Evolutionary conservation across 1,284 basidiomycete genomes (phyloP).

Genomic region (Grifola frondosa): DNA sequence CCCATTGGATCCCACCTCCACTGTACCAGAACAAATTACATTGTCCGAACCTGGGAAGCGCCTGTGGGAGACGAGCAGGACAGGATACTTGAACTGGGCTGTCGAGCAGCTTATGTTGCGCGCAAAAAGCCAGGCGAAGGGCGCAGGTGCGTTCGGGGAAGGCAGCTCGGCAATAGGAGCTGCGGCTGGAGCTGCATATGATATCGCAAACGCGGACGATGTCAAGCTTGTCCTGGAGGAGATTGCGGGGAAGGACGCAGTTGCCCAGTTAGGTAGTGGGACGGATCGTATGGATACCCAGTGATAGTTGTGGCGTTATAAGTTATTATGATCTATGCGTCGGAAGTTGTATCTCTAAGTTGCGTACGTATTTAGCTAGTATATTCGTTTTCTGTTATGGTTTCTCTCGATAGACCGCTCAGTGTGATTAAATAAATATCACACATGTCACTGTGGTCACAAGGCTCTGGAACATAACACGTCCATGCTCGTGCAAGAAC

Average conservation of each 20-base stretch:
- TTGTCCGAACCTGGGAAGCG: slow-evolving; percentile 61
- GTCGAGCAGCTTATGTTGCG: slow-evolving; percentile 51
- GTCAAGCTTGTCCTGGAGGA: slow-evolving; percentile 26
- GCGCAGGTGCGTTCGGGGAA: slow-evolving; percentile 21
- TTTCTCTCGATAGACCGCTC: no score
- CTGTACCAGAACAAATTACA: slow-evolving; percentile 38
- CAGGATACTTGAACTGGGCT: slow-evolving; percentile 71
- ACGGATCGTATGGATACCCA: slow-evolving; percentile 14
- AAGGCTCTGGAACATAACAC: no score
- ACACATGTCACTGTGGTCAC: no score
- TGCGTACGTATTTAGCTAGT: no score
- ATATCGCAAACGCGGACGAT: slow-evolving; percentile 26
- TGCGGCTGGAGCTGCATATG: slow-evolving; percentile 22
- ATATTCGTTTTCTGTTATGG: no score
- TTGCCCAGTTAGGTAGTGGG: neutral
- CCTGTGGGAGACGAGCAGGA: slow-evolving; percentile 66
- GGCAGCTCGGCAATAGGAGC: slow-evolving; percentile 26
- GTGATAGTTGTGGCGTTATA: neutral
- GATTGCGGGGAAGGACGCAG: neutral
- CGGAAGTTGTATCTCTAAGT: no score
- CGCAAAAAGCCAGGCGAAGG: slow-evolving; percentile 40
- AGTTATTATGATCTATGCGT: no score
- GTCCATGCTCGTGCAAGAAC: no score
- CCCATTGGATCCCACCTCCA: slow-evolving; percentile 43
- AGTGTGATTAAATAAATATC: no score